phyloP scores from a whole-genome alignment of 441 rosid genomes.

The Rhodomyrtus psidioides region DNA sequence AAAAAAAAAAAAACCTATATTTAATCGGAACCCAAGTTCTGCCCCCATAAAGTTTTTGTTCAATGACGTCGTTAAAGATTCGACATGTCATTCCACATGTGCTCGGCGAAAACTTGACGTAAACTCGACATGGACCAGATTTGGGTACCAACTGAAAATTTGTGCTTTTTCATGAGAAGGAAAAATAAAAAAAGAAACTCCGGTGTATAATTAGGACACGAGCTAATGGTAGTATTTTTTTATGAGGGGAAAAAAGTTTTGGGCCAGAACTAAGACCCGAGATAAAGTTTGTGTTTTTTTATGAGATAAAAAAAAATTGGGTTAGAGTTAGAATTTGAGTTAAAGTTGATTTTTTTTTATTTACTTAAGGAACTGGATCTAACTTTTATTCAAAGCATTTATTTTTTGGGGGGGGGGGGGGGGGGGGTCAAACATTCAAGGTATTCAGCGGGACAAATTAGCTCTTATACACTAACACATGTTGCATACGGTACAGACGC shows the following conservation, averaged over 20 bases:
- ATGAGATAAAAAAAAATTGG: not conserved
- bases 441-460: not conserved
- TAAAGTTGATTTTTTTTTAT: no score
- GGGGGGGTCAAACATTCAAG: not conserved
- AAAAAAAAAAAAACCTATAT: not conserved
- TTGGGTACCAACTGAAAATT: not conserved
- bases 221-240: not conserved
- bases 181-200: not conserved
- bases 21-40: accelerated
- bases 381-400: not conserved
- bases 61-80: not conserved
- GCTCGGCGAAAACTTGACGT: accelerated
- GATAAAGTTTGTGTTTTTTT: not conserved
- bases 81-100: not conserved
- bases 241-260: not conserved
- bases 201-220: accelerated
- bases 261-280: not conserved
- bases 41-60: not conserved
- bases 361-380: not conserved
- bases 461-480: not conserved
- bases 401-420: no score
- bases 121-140: accelerated
- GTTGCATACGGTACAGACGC: not conserved
- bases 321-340: no score
- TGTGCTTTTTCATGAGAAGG: accelerated